These are phyloP conservation scores for Gossypium davidsonii DNA, from an alignment of 441 rosid species.

Conservation along the genomic window DNA sequence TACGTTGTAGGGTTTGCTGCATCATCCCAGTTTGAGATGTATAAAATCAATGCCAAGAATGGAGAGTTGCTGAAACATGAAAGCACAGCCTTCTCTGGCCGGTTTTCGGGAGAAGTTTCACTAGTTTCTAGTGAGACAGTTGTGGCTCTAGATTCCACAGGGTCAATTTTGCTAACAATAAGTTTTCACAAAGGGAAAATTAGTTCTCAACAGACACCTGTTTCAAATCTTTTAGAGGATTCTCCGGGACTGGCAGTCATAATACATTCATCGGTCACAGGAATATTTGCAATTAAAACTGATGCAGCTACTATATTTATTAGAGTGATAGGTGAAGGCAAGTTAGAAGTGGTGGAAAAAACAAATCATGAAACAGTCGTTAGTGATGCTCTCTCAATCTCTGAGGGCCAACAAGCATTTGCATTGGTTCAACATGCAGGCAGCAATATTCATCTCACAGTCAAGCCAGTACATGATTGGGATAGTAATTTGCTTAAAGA, in stretches of 20 bases:
- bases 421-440: constrained; percentile 64
- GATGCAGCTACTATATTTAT: constrained; percentile 36
- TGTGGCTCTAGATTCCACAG: constrained; percentile 64
- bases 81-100: constrained; percentile 52
- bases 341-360: constrained; percentile 66
- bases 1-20: constrained; percentile 63
- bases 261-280: constrained; percentile 47
- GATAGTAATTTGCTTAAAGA: constrained; percentile 65
- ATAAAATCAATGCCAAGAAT: constrained; percentile 58
- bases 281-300: constrained; percentile 55
- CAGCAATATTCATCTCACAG: constrained; percentile 55
- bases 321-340: constrained; percentile 48
- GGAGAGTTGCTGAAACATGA: constrained; percentile 73
- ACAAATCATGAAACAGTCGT: constrained; percentile 49
- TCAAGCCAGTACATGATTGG: constrained; percentile 66
- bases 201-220: constrained; percentile 45
- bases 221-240: constrained; percentile 54
- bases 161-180: constrained; percentile 51
- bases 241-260: constrained; percentile 42
- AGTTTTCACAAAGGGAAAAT: constrained; percentile 51
- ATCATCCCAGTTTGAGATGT: constrained; percentile 56
- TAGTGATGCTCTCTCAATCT: constrained; percentile 68
- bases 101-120: constrained; percentile 53
- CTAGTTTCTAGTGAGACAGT: constrained; percentile 60
- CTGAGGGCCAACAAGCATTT: constrained; percentile 66